These are phyloP conservation scores for Hypsizygus ulmarius DNA, from an alignment of 1,284 basidiomycete genomes.

Conservation along the genomic window DNA sequence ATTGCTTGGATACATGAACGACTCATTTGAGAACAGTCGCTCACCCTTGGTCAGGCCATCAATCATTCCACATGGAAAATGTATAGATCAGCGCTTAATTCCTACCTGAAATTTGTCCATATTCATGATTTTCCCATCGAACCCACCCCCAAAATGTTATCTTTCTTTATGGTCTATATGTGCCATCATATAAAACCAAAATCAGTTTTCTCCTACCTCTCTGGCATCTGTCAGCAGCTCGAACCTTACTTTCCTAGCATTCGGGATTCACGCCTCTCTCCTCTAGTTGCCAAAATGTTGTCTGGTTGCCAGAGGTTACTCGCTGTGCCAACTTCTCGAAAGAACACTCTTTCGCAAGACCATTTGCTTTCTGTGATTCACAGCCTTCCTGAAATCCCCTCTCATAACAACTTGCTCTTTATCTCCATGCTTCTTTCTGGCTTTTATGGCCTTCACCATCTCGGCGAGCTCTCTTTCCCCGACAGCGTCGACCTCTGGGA, in stretches of 20 bases:
- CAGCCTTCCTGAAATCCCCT: neutral
- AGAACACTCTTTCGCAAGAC: slow-evolving; percentile 23
- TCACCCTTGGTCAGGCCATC: too few relatives aligned
- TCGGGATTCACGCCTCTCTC: slow-evolving; percentile 18
- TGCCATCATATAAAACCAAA: slow-evolving; percentile 32
- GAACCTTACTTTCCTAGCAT: slow-evolving; percentile 35
- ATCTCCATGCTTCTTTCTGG: slow-evolving; percentile 22
- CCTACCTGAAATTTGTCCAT: slow-evolving; percentile 37
- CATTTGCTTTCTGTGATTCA: neutral
- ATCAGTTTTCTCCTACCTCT: slow-evolving; percentile 15
- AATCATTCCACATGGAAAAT: slow-evolving; percentile 15
- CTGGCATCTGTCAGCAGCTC: slow-evolving; percentile 10
- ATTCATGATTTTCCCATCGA: slow-evolving; percentile 30
- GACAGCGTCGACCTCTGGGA: slow-evolving; percentile 12
- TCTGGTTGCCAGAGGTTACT: slow-evolving; percentile 26
- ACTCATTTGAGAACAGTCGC: neutral
- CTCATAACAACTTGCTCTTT: slow-evolving; percentile 32
- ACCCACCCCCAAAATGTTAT: slow-evolving; percentile 34
- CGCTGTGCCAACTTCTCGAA: slow-evolving; percentile 20
- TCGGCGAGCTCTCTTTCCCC: slow-evolving; percentile 30
- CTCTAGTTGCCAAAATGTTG: slow-evolving; percentile 33
- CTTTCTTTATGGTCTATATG: slow-evolving; percentile 38
- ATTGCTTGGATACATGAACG: neutral
- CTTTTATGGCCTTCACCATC: slow-evolving; percentile 29
- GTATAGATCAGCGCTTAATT: slow-evolving; percentile 36